Base-by-base conservation (phyloP, 2,329 filamentous ascomycete species). In the Alternaria arbusti region DNA sequence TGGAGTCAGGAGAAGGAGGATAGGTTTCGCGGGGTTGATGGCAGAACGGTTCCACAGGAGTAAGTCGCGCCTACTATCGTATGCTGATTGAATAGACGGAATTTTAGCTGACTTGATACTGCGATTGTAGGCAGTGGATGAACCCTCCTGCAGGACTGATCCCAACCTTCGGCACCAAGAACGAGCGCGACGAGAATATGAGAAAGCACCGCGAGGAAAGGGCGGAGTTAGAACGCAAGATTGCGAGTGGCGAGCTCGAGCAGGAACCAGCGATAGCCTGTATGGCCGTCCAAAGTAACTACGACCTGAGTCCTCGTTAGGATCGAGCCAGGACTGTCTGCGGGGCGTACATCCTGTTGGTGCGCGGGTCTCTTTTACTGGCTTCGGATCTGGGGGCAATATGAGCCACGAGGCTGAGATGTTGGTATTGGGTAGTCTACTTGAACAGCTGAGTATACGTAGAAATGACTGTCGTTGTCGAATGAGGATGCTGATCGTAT, bases 271-370 rank as follows among this genome's bases (percentile, higher is more conserved):
- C 32, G 32, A 36, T 36, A 36, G 32, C 32, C 32, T 36, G 32
- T n/a, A 36, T 36, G 32, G 32, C 32, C 32, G 15, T 54, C 22
- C 32, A 57, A 50, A 62, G 54, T 15, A 40, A 62, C 32, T 54
- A 54, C 46, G 40, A 54, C 30, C 52, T 61, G 32, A 23, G 46
- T 15, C 59, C 46, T 28, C 51, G 44, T 28, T 61, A 70, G 44
- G 15, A 13, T 5, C 82, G 78, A 40, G n/a, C 22, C 20, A 17
- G 12, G 40, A 43, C 26, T 47, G 22, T 8, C 20, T 20, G 11
- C 17, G 3, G 20, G 43, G n/a, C 12, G 17, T 45, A 22, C 15
- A 36, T 36, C 10, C 3, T 44, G 17, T 12, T 36, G 15, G 15
- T n/a, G 8, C 2, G 15, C 4, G 4, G 8, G 15, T 36, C 15